Percentiles rank a stretch among this genome's conserved stretches.
Conservation (phyloP, 2,329 filamentous ascomycete species). For the Leptographium wingfieldii region DNA sequence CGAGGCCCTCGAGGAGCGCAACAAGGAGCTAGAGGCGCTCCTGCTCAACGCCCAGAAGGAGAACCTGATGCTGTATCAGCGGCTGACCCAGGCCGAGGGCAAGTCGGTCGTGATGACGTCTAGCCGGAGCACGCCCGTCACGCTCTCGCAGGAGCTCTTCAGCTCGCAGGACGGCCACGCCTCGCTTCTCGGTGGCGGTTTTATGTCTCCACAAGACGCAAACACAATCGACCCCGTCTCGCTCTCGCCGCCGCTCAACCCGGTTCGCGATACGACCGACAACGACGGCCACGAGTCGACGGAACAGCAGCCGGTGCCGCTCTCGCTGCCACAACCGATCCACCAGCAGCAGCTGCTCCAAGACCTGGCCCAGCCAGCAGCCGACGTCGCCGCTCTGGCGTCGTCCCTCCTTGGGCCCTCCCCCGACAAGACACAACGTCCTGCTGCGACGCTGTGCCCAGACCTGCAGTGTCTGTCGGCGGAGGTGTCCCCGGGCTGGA, state of each 20-base stretch:
- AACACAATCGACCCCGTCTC: slow-evolving; percentile 49
- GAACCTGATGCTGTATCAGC: slow-evolving; percentile 34
- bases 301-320: not conserved
- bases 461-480: slow-evolving; percentile 99
- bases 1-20: slow-evolving; percentile 68
- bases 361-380: not conserved
- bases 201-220: slow-evolving; percentile 25
- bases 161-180: slow-evolving; percentile 29
- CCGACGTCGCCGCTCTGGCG: slow-evolving; percentile 13
- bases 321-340: not conserved
- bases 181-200: slow-evolving; percentile 25
- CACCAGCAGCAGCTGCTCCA: not conserved
- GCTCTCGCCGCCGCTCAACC: slow-evolving; percentile 43
- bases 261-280: slow-evolving; percentile 30
- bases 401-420: slow-evolving; percentile 29
- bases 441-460: slow-evolving; percentile 96
- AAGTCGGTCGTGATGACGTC: slow-evolving; percentile 28
- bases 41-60: slow-evolving; percentile 27
- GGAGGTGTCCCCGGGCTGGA: slow-evolving; percentile 39
- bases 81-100: slow-evolving; percentile 36
- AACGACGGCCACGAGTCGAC: not conserved
- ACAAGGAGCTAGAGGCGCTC: slow-evolving; percentile 54
- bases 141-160: slow-evolving; percentile 48
- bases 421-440: slow-evolving; percentile 98
- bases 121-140: slow-evolving; percentile 31